Evolutionary conservation across 192 early-diverging fungal species (phyloP).

Genomic region (Lunasporangiospora selenospora): DNA sequence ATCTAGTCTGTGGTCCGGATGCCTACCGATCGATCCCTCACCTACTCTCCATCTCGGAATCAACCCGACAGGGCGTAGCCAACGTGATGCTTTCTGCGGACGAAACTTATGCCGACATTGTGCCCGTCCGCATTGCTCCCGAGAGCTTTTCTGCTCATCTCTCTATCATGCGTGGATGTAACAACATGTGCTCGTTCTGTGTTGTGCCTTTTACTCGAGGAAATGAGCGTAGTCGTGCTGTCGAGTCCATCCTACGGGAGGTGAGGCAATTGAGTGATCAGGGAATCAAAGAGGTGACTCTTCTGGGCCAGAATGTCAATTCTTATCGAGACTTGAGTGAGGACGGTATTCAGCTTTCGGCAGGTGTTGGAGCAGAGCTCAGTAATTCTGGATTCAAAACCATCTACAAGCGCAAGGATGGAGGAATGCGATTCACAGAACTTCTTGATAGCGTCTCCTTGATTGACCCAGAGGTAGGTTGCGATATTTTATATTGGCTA

Average conservation of each 20-base stretch:
- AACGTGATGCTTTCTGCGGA: constrained; percentile 84
- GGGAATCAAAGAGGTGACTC: constrained; percentile 71
- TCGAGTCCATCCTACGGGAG: constrained; percentile 73
- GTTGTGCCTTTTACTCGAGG: constrained; percentile 83
- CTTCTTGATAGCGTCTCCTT: constrained; percentile 71
- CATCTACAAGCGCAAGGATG: constrained; percentile 77
- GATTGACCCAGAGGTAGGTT: constrained; percentile 65
- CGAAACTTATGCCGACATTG: constrained; percentile 82
- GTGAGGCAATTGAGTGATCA: constrained; percentile 66
- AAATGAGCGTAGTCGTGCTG: constrained; percentile 73
- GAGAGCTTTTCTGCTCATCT: constrained; percentile 73
- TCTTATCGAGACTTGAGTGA: constrained; percentile 76
- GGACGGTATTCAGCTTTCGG: constrained; percentile 53
- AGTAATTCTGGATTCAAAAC: constrained; percentile 74
- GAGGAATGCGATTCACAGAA: constrained; percentile 77
- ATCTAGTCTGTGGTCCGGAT: constrained; percentile 82
- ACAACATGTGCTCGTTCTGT: constrained; percentile 85
- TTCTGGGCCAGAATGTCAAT: constrained; percentile 85
- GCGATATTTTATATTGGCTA: background rate
- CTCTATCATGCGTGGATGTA: constrained; percentile 82
- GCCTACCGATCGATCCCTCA: constrained; percentile 78
- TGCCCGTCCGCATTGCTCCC: constrained; percentile 70
- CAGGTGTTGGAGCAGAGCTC: constrained; percentile 50
- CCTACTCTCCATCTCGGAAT: constrained; percentile 69
- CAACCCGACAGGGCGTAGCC: constrained; percentile 71